Conservation (phyloP, 2,329 filamentous ascomycete genomes). For the Fusarium nygamai region DNA sequence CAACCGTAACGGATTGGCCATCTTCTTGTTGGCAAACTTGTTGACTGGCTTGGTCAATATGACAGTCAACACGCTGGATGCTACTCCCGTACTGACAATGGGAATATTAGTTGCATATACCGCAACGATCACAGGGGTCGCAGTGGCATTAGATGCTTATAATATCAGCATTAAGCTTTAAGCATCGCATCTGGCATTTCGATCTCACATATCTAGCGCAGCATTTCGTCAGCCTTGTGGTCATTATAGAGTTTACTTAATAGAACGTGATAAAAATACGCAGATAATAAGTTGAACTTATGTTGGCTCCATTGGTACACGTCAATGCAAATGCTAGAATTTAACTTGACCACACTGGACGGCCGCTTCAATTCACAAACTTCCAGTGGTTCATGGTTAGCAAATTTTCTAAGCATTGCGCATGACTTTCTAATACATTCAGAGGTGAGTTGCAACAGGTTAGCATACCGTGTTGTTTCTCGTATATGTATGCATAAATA, state of each 20-base stretch:
- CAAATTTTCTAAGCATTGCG: neutral
- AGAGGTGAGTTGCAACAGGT: neutral
- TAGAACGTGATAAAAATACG: neutral
- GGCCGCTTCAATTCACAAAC: neutral
- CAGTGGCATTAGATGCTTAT: constrained; percentile 71
- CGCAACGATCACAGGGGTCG: constrained; percentile 71
- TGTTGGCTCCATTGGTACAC: neutral
- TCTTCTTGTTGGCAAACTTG: constrained; percentile 90
- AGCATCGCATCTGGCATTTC: constrained; percentile 6
- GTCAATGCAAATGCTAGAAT: neutral
- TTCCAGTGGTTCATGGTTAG: neutral
- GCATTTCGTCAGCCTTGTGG: neutral
- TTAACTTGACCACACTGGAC: neutral
- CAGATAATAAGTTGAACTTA: neutral
- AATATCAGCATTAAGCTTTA: constrained; percentile 77
- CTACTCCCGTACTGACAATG: constrained; percentile 72
- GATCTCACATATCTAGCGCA: neutral
- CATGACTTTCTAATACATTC: neutral
- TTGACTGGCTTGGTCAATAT: constrained; percentile 91
- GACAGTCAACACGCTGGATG: constrained; percentile 82
- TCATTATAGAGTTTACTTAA: neutral
- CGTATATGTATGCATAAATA: neutral
- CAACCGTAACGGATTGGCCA: constrained; percentile 85
- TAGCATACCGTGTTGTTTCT: neutral
- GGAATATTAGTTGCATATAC: constrained; percentile 80